Percentiles rank a stretch among this genome's conserved stretches.
These are phyloP conservation scores for Ascochyta rabiei DNA, from an alignment of 2,329 filamentous ascomycete genomes.

Conservation along the genomic window DNA sequence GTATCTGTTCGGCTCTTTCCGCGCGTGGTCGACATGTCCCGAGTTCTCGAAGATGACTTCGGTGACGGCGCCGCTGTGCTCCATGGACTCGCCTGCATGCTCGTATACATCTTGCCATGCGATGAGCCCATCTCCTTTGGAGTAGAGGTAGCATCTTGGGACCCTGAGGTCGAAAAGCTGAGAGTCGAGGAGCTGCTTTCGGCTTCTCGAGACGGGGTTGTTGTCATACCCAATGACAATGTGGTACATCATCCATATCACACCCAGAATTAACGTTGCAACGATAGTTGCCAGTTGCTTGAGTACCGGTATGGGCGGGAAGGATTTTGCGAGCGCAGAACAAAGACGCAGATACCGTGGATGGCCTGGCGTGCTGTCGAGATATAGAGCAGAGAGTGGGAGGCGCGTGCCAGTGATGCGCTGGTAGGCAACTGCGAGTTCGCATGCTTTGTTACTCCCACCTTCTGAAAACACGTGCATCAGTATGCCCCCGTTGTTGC, in stretches of 20 bases:
- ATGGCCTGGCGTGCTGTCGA: conserved; percentile 39
- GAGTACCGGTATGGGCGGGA: conserved; percentile 28
- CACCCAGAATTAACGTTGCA: conserved; percentile 20
- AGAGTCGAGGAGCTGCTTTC: conserved; percentile 17
- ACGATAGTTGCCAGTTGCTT: conserved; percentile 21
- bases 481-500: conserved; percentile 19
- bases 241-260: conserved; percentile 26
- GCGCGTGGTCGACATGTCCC: conserved; percentile 66
- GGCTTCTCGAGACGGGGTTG: conserved; percentile 26
- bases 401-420: conserved; percentile 21
- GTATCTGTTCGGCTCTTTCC: conserved; percentile 60
- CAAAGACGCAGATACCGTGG: conserved; percentile 31
- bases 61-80: conserved; percentile 55
- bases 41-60: conserved; percentile 61
- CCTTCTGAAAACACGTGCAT: conserved; percentile 41
- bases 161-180: conserved; percentile 31
- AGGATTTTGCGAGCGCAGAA: conserved; percentile 28
- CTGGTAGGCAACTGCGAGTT: conserved; percentile 31
- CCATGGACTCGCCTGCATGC: conserved; percentile 54
- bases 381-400: conserved; percentile 25
- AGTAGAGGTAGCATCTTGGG: conserved; percentile 62
- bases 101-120: conserved; percentile 59
- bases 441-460: conserved; percentile 36
- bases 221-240: conserved; percentile 27
- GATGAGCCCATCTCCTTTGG: conserved; percentile 62